phyloP scores from a whole-genome alignment of 2,329 filamentous ascomycete genomes.

The Xylariaceae sp. region DNA sequence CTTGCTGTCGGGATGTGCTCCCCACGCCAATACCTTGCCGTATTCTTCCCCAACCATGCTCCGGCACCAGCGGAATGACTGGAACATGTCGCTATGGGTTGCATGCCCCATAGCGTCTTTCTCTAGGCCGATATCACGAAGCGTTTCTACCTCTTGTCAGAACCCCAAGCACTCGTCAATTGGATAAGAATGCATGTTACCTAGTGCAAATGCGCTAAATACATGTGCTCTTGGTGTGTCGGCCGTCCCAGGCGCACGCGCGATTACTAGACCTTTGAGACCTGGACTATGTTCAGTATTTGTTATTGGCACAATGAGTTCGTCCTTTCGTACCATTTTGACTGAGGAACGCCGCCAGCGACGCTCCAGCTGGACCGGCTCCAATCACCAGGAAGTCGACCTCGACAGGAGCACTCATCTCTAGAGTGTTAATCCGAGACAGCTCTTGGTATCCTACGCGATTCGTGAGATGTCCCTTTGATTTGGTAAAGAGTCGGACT shows the following conservation, averaged over 20 bases:
- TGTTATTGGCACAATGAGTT: neutral
- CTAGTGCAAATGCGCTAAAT: constrained; percentile 55
- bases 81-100: constrained; percentile 40
- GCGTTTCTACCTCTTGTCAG: constrained; percentile 41
- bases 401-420: constrained; percentile 10
- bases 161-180: neutral
- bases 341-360: constrained; percentile 21
- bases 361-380: constrained; percentile 21
- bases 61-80: constrained; percentile 51
- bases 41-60: constrained; percentile 54
- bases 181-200: constrained; percentile 23
- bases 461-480: too few species aligned
- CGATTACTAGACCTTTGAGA: constrained; percentile 53
- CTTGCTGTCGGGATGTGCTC: constrained; percentile 43
- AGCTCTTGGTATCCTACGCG: too few species aligned
- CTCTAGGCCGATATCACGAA: constrained; percentile 51
- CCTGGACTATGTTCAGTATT: constrained; percentile 29
- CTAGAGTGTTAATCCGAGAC: neutral
- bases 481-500: too few species aligned
- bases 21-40: constrained; percentile 50
- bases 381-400: constrained; percentile 45
- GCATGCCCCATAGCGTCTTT: constrained; percentile 37
- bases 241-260: constrained; percentile 47
- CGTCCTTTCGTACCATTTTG: constrained; percentile 17
- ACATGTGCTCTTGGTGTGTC: constrained; percentile 60